phyloP scores from a whole-genome alignment of 192 early-diverging fungal genomes.

The Backusella morwellensis region DNA sequence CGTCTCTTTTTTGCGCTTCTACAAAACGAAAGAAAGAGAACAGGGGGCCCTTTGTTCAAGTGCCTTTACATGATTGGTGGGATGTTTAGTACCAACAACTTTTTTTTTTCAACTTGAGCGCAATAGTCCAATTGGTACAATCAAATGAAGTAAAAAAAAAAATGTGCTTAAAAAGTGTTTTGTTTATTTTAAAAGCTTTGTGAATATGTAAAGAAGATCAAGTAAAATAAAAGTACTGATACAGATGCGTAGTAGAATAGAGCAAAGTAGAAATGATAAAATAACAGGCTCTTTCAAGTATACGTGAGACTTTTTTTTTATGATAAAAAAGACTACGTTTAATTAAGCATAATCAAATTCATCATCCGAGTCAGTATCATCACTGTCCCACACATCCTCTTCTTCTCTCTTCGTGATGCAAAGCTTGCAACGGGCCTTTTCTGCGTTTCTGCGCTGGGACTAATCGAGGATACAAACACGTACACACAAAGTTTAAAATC shows the following conservation, averaged over 20 bases:
- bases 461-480: neutral
- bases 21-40: too few species aligned
- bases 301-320: neutral
- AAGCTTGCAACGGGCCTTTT: slow-evolving; percentile 37
- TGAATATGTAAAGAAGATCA: too few species aligned
- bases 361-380: slow-evolving; percentile 27
- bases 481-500: neutral
- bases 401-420: slow-evolving; percentile 44
- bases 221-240: neutral
- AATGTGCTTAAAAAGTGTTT: too few species aligned
- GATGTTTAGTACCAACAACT: too few species aligned
- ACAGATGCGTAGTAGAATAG: neutral
- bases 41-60: too few species aligned
- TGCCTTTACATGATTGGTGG: too few species aligned
- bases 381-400: slow-evolving; percentile 36
- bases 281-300: too few species aligned
- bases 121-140: too few species aligned
- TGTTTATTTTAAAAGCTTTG: neutral
- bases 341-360: slow-evolving; percentile 4
- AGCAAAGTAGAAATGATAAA: neutral
- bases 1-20: too few species aligned
- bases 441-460: slow-evolving; percentile 43
- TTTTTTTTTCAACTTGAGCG: too few species aligned
- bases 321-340: neutral
- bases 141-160: too few species aligned